These are phyloP conservation scores for Camelina sativa DNA, from an alignment of 345 rosid species.

Conservation along the genomic window DNA sequence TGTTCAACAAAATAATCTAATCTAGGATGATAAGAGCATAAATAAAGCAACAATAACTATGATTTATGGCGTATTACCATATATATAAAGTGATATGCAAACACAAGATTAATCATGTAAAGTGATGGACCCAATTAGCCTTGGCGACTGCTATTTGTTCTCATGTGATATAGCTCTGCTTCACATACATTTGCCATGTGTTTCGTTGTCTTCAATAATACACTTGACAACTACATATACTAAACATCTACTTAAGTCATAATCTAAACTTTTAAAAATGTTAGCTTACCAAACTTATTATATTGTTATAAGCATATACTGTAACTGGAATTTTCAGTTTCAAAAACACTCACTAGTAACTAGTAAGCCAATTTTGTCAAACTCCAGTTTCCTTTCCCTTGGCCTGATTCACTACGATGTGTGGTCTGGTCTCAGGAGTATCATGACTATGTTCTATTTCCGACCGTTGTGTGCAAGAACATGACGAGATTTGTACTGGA, in stretches of 20 bases:
- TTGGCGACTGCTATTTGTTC: constrained; percentile 38
- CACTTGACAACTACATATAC: constrained; percentile 11
- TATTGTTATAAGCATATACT: neutral
- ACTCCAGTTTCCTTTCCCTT: neutral
- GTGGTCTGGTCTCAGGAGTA: constrained; percentile 1
- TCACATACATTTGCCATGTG: constrained; percentile 35
- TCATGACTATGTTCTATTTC: constrained; percentile 10
- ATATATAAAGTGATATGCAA: neutral
- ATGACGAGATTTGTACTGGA: neutral
- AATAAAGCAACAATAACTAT: neutral
- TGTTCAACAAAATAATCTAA: neutral
- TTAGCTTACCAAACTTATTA: neutral
- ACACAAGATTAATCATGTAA: constrained; percentile 16
- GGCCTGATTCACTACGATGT: neutral
- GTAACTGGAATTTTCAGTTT: neutral
- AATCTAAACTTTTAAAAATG: neutral
- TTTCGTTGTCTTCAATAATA: constrained; percentile 28
- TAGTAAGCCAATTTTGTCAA: constrained; percentile 7
- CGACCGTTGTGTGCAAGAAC: neutral
- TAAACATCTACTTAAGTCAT: constrained; percentile 14
- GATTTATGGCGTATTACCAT: neutral
- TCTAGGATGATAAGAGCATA: constrained; percentile 1
- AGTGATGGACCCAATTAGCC: constrained; percentile 39
- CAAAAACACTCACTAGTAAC: neutral
- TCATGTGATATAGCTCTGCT: constrained; percentile 31